Percentiles rank a stretch among this genome's conserved stretches.
Evolutionary conservation across 345 rosid genomes (phyloP).

Genomic region (Rhizophora apiculata): DNA sequence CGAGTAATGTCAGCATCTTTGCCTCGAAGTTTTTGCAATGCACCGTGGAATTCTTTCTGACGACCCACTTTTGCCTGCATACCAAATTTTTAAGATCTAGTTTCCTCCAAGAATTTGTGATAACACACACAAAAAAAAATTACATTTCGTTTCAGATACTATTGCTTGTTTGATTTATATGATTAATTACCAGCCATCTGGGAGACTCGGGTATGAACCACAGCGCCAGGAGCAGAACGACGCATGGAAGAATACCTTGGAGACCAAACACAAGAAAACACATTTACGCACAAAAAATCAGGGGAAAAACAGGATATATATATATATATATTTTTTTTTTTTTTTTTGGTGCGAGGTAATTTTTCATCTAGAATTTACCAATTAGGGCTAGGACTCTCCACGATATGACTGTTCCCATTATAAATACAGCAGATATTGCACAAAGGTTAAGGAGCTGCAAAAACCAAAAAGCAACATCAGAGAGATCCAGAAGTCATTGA

Average conservation of each 20-base stretch:
- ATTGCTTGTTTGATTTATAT: not conserved
- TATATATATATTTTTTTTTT: no score
- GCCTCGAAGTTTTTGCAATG: no score
- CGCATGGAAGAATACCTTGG: conserved; percentile 70
- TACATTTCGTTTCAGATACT: no score
- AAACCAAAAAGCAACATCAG: not conserved
- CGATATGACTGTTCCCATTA: conserved; percentile 58
- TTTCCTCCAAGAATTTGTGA: not conserved
- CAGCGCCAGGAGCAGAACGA: conserved; percentile 63
- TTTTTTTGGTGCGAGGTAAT: not conserved
- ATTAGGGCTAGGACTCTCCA: conserved; percentile 83
- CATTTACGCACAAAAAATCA: no score
- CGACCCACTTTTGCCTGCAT: conserved; percentile 71
- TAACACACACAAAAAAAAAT: not conserved
- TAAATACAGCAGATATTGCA: conserved; percentile 63
- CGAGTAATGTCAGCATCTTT: no score
- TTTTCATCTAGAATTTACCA: conserved; percentile 34
- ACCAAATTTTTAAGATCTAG: not conserved
- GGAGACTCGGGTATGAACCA: conserved; percentile 84
- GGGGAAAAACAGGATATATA: no score
- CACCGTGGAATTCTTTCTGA: conserved; percentile 45
- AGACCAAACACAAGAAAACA: conserved; percentile 18
- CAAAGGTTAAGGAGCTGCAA: conserved; percentile 74
- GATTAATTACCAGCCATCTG: conserved; percentile 75
- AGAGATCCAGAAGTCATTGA: not conserved